Evolutionary conservation across 164 flowering plant genomes (phyloP).

Genomic region (Piper betle): DNA sequence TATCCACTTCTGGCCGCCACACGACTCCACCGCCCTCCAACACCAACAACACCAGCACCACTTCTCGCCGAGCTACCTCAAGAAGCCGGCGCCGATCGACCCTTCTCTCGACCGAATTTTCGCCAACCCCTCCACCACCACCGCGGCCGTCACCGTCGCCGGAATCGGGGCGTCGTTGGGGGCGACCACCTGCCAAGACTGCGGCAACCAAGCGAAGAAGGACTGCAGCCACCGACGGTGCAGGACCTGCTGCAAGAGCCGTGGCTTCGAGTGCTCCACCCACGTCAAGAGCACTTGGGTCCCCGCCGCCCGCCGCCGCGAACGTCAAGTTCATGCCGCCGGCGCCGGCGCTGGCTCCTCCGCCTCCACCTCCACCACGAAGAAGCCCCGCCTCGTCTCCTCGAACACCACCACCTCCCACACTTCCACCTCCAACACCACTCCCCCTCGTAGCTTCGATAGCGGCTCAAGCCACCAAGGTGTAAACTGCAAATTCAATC

Average conservation of each 20-base stretch:
- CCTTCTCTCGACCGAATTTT: constrained; percentile 4
- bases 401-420: constrained; percentile 67
- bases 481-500: neutral
- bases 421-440: constrained; percentile 79
- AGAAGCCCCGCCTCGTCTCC: constrained; percentile 61
- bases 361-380: constrained; percentile 50
- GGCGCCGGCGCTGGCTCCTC: constrained; percentile 32
- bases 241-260: constrained; percentile 93
- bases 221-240: constrained; percentile 80
- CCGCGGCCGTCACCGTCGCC: constrained; percentile 9
- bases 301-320: constrained; percentile 73
- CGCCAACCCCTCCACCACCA: neutral
- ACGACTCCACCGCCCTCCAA: neutral
- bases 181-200: constrained; percentile 58
- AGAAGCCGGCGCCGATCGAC: constrained; percentile 18
- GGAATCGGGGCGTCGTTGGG: constrained; percentile 13
- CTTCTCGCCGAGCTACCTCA: constrained; percentile 8
- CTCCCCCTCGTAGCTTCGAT: constrained; percentile 85
- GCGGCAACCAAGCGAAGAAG: constrained; percentile 94
- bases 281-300: constrained; percentile 99
- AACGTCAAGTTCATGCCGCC: constrained; percentile 45
- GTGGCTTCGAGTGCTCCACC: constrained; percentile 74
- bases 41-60: constrained; percentile 1
- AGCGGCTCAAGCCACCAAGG: constrained; percentile 46
- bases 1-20: constrained; percentile 1